Evolutionary conservation across 805 yeast genomes (phyloP).

Genomic region (Scheffersomyces ergatensis): DNA sequence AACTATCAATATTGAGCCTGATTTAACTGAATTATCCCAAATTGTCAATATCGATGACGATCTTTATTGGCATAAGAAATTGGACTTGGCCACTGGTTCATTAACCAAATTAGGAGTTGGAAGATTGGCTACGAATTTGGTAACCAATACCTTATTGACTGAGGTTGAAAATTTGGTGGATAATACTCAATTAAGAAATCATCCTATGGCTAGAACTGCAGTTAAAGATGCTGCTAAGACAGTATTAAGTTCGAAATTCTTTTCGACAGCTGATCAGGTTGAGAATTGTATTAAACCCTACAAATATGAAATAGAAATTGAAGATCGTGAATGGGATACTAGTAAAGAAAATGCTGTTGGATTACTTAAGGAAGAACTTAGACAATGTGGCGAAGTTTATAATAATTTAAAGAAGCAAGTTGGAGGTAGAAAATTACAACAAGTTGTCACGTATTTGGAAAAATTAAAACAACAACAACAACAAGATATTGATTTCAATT

Average conservation of each 20-base stretch:
- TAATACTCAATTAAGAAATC: slow-evolving; percentile 73
- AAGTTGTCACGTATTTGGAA: slow-evolving; percentile 73
- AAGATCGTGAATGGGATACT: slow-evolving; percentile 87
- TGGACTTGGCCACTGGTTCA: slow-evolving; percentile 80
- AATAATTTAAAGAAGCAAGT: slow-evolving; percentile 60
- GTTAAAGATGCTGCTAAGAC: slow-evolving; percentile 82
- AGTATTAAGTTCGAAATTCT: slow-evolving; percentile 75
- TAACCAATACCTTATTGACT: slow-evolving; percentile 74
- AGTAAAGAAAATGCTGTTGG: slow-evolving; percentile 76
- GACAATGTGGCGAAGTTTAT: slow-evolving; percentile 72
- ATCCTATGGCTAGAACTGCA: slow-evolving; percentile 80
- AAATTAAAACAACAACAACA: slow-evolving; percentile 36
- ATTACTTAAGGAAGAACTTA: slow-evolving; percentile 77
- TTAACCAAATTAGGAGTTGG: slow-evolving; percentile 91
- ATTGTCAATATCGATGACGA: slow-evolving; percentile 56
- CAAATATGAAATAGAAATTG: slow-evolving; percentile 95
- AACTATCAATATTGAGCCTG: slow-evolving; percentile 37
- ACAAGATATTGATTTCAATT: slow-evolving; percentile 34
- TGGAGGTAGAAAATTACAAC: slow-evolving; percentile 81
- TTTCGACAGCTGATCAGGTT: slow-evolving; percentile 95
- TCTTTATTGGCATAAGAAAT: slow-evolving; percentile 80
- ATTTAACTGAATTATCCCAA: slow-evolving; percentile 53
- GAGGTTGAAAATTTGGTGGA: slow-evolving; percentile 76
- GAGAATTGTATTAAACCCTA: slow-evolving; percentile 98
- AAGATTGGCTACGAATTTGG: slow-evolving; percentile 76